Percentiles rank a stretch among this genome's conserved stretches.
Conservation (phyloP, 1,139 yeast species). For the Yamadazyma sp. region DNA sequence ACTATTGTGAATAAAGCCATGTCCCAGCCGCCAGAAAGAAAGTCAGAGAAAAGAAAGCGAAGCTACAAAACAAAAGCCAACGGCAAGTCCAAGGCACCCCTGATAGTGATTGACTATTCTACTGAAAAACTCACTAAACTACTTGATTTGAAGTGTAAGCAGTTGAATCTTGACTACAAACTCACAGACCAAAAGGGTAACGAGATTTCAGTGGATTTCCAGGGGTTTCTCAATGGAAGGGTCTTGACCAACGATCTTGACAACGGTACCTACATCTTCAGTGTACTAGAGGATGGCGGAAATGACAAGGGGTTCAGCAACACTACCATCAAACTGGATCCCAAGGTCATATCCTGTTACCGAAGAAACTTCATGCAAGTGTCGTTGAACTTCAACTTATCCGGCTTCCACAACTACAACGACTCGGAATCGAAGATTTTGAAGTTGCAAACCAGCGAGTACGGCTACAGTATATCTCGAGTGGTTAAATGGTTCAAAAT, state of each 20-base stretch:
- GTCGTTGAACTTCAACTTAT: conserved; percentile 34
- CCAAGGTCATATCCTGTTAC: conserved; percentile 46
- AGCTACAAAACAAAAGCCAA: conserved; percentile 8
- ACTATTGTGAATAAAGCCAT: background rate
- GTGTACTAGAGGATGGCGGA: conserved; percentile 5
- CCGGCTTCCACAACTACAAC: conserved; percentile 23
- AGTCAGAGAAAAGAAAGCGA: conserved; percentile 5
- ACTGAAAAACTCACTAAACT: conserved; percentile 27
- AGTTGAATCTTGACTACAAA: conserved; percentile 22
- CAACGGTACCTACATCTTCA: conserved; percentile 34
- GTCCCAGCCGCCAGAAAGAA: background rate
- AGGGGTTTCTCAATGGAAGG: conserved; percentile 44
- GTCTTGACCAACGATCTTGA: conserved; percentile 45
- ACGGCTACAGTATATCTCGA: conserved; percentile 35
- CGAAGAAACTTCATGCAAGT: conserved; percentile 46
- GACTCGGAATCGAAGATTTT: conserved; percentile 26
- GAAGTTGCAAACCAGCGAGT: conserved; percentile 35
- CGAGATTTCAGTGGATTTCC: conserved; percentile 26
- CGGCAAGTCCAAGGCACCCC: conserved; percentile 8
- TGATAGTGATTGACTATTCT: conserved; percentile 24
- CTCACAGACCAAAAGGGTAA: conserved; percentile 33
- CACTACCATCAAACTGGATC: conserved; percentile 20
- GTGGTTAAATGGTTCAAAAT: conserved; percentile 42
- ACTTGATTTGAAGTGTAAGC: conserved; percentile 30
- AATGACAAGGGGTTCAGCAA: conserved; percentile 6